Evolutionary conservation across 768 basidiomycete species (phyloP), one percentile per base, ranked within the genome.

Genomic region (Phanerodontia chrysosporium): DNA sequence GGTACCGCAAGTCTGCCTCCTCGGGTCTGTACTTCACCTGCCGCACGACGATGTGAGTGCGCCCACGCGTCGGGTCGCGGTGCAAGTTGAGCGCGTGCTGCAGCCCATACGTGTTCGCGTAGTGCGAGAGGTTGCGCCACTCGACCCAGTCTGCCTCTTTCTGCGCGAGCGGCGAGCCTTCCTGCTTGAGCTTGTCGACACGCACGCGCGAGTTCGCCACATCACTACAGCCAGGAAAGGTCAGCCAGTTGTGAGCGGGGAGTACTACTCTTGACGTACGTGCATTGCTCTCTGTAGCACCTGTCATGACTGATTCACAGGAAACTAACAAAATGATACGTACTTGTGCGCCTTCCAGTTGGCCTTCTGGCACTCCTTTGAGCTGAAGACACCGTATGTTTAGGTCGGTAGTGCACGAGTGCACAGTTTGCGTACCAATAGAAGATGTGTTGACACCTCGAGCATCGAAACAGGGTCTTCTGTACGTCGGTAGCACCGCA

Each of bases 31-130:
- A 66, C 52, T 66, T 62, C 14, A 68, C 58, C 45, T 58, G 24
- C 32, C 66, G 60, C 32, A 70, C 27, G 4, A 72, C 57, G 44
- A 72, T 69, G 58, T 72, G 69, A 13, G 70, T 70, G 4, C 63
- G 65, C 14, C 66, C 65, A 1, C 70, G 69, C 2, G 54, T 42
- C 1, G 67, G 64, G 57, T 71, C 62, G 45, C 66, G 66, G 28
- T 66, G 65, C 32, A 71, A 58, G 22, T 65, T 61, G 0, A 71
- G 64, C 13, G 70, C 68, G 35, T 65, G 58, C n/a, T 60, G 45
- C 18, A 65, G 46, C 3, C 62, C 58, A 10, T 45, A 25, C 12
- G 59, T 58, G 35, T 64, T 67, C 12, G 55, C 62, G 6, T 39
- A 28, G 42, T 62, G 61, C n/a, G 58, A 59, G 13, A 28, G n/a